A percentile compares a stretch with the other conserved stretches of the same genome.
Evolutionary conservation across 345 rosid species (phyloP).

Genomic region (Lumnitzera racemosa): DNA sequence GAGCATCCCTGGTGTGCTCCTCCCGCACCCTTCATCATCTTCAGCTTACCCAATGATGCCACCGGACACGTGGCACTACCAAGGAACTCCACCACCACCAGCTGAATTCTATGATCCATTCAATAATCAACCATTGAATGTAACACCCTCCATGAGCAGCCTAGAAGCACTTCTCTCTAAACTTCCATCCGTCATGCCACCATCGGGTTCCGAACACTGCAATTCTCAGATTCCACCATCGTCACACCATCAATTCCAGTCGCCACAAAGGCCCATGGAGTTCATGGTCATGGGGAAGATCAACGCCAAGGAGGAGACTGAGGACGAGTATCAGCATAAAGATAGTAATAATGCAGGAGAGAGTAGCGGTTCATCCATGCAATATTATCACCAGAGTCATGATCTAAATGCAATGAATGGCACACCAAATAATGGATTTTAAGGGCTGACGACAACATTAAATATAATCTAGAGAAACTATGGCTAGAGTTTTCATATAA

Average conservation of each 20-base stretch:
- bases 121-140: conserved; percentile 31
- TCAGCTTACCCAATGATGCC: conserved; percentile 24
- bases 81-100: conserved; percentile 21
- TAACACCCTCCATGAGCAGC: conserved; percentile 94
- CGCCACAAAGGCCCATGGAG: conserved; percentile 4
- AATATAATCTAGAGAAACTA: too few species aligned
- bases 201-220: conserved; percentile 11
- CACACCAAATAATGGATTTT: conserved; percentile 6
- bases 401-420: conserved; percentile 11
- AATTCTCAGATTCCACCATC: background rate
- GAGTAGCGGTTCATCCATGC: conserved; percentile 5
- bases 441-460: background rate
- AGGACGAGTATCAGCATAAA: too few species aligned
- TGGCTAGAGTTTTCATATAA: too few species aligned
- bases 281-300: conserved; percentile 9
- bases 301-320: background rate
- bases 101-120: conserved; percentile 32
- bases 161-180: conserved; percentile 93
- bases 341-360: conserved; percentile 1
- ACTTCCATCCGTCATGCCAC: conserved; percentile 86
- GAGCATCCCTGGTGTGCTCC: conserved; percentile 85
- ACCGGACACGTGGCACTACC: conserved; percentile 53
- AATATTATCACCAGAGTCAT: conserved; percentile 3
- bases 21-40: conserved; percentile 89
- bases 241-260: conserved; percentile 5